phyloP scores from a whole-genome alignment of 2,329 filamentous ascomycete genomes.

The Nothophoma quercina region DNA sequence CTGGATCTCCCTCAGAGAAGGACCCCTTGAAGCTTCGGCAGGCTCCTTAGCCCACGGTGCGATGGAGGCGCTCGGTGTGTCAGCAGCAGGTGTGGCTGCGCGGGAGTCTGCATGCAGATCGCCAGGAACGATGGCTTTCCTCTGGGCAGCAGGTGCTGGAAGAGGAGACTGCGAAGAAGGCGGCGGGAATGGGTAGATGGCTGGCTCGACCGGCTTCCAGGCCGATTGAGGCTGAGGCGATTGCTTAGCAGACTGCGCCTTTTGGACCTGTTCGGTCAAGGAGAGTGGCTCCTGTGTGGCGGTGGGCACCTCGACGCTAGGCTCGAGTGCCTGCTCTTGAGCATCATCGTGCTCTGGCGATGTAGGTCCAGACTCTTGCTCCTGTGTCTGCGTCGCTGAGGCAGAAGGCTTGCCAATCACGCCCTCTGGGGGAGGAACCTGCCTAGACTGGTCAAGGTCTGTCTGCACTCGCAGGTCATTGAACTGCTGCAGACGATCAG shows the following conservation, averaged over 20 bases:
- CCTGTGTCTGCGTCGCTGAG: constrained; percentile 31
- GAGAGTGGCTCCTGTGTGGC: constrained; percentile 66
- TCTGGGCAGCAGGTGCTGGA: constrained; percentile 87
- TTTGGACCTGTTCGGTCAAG: constrained; percentile 83
- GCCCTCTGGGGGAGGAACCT: constrained; percentile 42
- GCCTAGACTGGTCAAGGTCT: constrained; percentile 60
- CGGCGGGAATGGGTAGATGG: constrained; percentile 81
- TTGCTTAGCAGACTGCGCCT: constrained; percentile 69
- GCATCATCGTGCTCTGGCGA: constrained; percentile 28
- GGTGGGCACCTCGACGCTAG: constrained; percentile 15
- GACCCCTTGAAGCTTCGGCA: constrained; percentile 76
- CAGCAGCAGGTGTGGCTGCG: constrained; percentile 75
- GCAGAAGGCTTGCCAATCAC: constrained; percentile 44
- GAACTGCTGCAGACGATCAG: constrained; percentile 83
- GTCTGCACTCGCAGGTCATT: constrained; percentile 77
- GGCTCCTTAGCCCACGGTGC: constrained; percentile 95
- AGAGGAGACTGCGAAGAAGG: constrained; percentile 80
- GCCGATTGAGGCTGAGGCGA: constrained; percentile 62
- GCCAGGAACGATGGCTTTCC: constrained; percentile 85
- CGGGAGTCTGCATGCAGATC: constrained; percentile 72
- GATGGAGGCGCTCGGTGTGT: constrained; percentile 73
- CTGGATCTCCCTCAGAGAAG: constrained; percentile 95
- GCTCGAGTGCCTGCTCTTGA: constrained; percentile 25
- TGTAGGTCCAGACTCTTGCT: constrained; percentile 28
- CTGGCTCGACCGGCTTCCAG: constrained; percentile 69